phyloP scores from a whole-genome alignment of 495 filamentous ascomycete genomes.

The Acidiella bohemica region DNA sequence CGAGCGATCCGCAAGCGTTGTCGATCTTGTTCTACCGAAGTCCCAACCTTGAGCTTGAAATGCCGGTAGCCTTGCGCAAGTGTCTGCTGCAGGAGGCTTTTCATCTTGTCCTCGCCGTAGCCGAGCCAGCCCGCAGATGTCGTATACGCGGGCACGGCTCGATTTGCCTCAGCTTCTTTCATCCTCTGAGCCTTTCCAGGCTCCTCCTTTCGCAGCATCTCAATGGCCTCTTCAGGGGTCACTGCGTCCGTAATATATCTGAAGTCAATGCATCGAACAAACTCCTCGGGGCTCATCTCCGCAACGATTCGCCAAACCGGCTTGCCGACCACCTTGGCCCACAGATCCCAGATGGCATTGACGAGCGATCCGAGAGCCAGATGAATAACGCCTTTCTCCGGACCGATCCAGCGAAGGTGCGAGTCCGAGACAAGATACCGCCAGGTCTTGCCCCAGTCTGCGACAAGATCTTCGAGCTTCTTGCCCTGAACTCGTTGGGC shows the following conservation, averaged over 20 bases:
- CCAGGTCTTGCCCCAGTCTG: slow-evolving; percentile 72
- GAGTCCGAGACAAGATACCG: slow-evolving; percentile 79
- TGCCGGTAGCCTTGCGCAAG: slow-evolving; percentile 63
- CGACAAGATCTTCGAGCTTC: slow-evolving; percentile 59
- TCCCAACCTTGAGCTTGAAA: slow-evolving; percentile 89
- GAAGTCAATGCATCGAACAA: slow-evolving; percentile 82
- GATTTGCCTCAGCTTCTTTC: slow-evolving; percentile 51
- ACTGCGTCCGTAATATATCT: slow-evolving; percentile 89
- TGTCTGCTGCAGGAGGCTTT: slow-evolving; percentile 54
- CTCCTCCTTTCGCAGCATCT: slow-evolving; percentile 50
- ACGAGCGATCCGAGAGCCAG: slow-evolving; percentile 81
- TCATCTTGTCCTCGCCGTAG: slow-evolving; percentile 73
- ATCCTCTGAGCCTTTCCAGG: slow-evolving; percentile 52
- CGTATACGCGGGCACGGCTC: slow-evolving; percentile 80
- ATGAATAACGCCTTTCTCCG: slow-evolving; percentile 91
- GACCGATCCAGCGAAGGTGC: slow-evolving; percentile 88
- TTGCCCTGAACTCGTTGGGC: slow-evolving; percentile 57
- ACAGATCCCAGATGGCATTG: slow-evolving; percentile 91
- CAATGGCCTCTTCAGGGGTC: slow-evolving; percentile 69
- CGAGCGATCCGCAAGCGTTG: slow-evolving; percentile 58
- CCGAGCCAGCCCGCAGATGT: slow-evolving; percentile 89
- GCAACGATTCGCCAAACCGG: slow-evolving; percentile 84
- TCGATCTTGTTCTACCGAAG: slow-evolving; percentile 54
- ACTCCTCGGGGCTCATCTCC: slow-evolving; percentile 77
- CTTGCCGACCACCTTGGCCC: slow-evolving; percentile 74